A percentile compares a stretch with the other conserved stretches of the same genome.
Conservation (phyloP, 1,139 yeast species). For the Candida buenavistaensis region DNA sequence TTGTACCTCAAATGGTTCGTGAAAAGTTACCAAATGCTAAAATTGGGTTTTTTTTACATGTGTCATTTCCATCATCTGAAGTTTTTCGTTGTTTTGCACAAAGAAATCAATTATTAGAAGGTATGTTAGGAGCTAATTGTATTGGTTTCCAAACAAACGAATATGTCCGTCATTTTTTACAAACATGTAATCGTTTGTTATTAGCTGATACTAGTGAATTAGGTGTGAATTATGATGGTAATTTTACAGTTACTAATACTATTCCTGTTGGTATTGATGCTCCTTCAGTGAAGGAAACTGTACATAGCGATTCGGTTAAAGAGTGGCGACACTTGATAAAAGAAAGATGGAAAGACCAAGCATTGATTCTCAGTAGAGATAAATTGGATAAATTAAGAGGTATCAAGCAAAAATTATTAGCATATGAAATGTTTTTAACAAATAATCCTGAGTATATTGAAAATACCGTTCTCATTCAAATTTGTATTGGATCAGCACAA, state of each 20-base stretch:
- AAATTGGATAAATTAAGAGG: slow-evolving; percentile 88
- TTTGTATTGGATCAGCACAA: slow-evolving; percentile 57
- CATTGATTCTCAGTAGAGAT: slow-evolving; percentile 82
- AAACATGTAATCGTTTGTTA: slow-evolving; percentile 81
- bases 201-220: slow-evolving; percentile 79
- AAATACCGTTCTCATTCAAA: slow-evolving; percentile 75
- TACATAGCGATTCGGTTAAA: slow-evolving; percentile 51
- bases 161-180: slow-evolving; percentile 89
- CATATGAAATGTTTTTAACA: slow-evolving; percentile 76
- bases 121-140: slow-evolving; percentile 86
- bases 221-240: slow-evolving; percentile 71
- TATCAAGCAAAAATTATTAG: slow-evolving; percentile 79
- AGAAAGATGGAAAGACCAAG: slow-evolving; percentile 74
- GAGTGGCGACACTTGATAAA: slow-evolving; percentile 73
- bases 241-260: slow-evolving; percentile 63
- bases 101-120: slow-evolving; percentile 71
- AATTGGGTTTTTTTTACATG: slow-evolving; percentile 90
- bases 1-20: slow-evolving; percentile 85
- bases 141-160: slow-evolving; percentile 91
- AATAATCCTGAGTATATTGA: slow-evolving; percentile 71
- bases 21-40: slow-evolving; percentile 75
- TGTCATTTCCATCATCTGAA: slow-evolving; percentile 94
- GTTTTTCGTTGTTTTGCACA: slow-evolving; percentile 94
- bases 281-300: slow-evolving; percentile 48
- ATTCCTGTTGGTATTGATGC: slow-evolving; percentile 91